Base-by-base conservation (phyloP, 441 rosid species). In the Pelargonium fulgidum region DNA sequence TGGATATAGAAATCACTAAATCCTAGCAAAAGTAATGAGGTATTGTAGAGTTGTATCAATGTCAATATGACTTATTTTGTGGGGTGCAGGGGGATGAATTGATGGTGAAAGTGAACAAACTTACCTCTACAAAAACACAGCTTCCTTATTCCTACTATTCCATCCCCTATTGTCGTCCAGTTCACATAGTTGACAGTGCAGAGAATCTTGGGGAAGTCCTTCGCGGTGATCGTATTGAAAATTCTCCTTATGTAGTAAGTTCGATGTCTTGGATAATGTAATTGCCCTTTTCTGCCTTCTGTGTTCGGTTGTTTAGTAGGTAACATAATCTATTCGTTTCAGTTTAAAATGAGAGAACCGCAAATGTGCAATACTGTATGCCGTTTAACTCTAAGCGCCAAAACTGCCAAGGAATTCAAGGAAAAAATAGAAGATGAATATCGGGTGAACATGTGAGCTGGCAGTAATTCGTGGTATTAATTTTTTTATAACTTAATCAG, bases 121-220 rank as follows among this genome's bases (percentile, higher is more conserved):
- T 93, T 81, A 88, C 90, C 29, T 91, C 98, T 10, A 93, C 88
- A n/a, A 93, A 89, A 80, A 93, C 97, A 26, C 97, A 91, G 68
- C 96, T 93, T 84, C 98, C 98, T 6, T 93, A 89, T 64, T 84
- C 93, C 1, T 89, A 83, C 68, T 93, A 93, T 74, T 87, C 92
- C 70, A 86, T 93, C n/a, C 88, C 86, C 13, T 88, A 85, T 59
- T 91, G 95, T 72, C 85, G 50, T 52, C 97, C 96, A 14, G 66
- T 74, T 0, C 47, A 50, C 1, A 87, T 93, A 33, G 83, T 91
- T 75, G 96, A 93, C 75, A 93, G 86, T 69, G 89, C 92, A 4
- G 98, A 93, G 81, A 93, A 93, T 84, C 96, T 91, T 2, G 97
- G 98, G 42, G 98, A 91, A 82, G 97, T 93, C 72, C 96, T 89